Base-by-base conservation (phyloP, 1,139 yeast genomes). In the Meyerozyma athensensis region DNA sequence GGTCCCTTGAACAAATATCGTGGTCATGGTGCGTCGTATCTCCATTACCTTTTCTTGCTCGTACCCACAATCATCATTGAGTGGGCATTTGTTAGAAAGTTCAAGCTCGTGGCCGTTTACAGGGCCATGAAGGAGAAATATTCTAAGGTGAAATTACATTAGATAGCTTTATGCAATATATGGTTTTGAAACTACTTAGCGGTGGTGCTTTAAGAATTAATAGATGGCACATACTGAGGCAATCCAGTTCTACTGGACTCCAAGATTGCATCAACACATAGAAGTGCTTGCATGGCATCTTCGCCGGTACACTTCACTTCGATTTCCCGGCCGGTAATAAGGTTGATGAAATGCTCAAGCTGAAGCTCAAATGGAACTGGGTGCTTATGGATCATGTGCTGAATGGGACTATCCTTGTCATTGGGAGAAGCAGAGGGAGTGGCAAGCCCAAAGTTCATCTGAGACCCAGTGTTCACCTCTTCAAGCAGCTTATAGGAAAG, bases 31-130 rank as follows among this genome's bases (percentile, higher is more conserved):
- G 72, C 80, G 5, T 44, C 53, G 2, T 45, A 65, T 10, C 58
- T 79, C 42, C 61, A 69, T 28, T 45, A 52, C 32, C 42, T 64
- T 23, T 47, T 59, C 43, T 45, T 52, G 37, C 61, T 64, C 49
- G 45, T 66, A 9, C 87, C 87, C 5, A 63, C 77, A 39, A 67
- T 66, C 49, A 21, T 81, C 5, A 49, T 77, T 9, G 81, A 79
- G 44, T 53, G 42, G 38, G 55, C 58, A 1, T 58, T 82, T 16
- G 54, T 66, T 31, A 54, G 62, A 22, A 73, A 69, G 52, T 83
- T 83, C 54, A 68, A 68, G 38, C 58, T 83, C 44, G 47, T 36
- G 16, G 52, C 40, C 1, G 61, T 65, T 6, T 67, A 52, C 38
- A 41, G 38, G 6, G 34, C 37, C 7, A 46, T 68, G 36, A 35